Conservation (phyloP, 2,329 filamentous ascomycete species). For the Pseudogymnoascus sp. region DNA sequence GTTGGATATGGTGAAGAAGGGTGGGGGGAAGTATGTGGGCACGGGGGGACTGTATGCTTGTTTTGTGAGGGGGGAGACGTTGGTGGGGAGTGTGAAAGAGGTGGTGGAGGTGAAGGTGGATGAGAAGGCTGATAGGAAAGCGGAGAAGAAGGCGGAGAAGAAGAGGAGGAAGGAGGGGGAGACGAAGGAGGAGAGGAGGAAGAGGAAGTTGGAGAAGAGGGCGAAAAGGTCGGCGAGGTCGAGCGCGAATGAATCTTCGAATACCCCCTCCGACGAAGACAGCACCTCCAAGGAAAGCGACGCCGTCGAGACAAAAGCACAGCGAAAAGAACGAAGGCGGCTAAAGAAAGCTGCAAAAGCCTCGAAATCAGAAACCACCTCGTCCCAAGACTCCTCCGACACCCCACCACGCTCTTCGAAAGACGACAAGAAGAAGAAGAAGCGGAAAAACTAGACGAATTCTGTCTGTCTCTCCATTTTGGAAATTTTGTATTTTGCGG, state of each 20-base stretch:
- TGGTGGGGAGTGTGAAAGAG: conserved; percentile 52
- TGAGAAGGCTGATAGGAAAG: conserved; percentile 11
- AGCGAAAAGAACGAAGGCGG: conserved; percentile 32
- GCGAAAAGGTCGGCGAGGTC: conserved; percentile 31
- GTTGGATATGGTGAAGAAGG: conserved; percentile 49
- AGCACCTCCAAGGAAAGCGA: neutral
- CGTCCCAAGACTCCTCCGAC: neutral
- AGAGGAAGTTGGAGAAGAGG: conserved; percentile 27
- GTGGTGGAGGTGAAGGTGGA: neutral
- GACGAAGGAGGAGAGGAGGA: conserved; percentile 27
- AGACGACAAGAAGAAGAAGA: conserved; percentile 26
- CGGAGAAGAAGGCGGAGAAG: conserved; percentile 18
- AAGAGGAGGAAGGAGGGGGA: conserved; percentile 18
- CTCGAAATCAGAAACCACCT: conserved; percentile 13
- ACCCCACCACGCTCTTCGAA: conserved; percentile 8
- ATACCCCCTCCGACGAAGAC: conserved; percentile 4
- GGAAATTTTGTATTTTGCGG: conserved; percentile 1
- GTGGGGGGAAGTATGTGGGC: conserved; percentile 51
- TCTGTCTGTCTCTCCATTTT: neutral
- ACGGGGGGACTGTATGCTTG: conserved; percentile 63
- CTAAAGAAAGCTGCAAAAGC: conserved; percentile 27
- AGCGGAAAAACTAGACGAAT: conserved; percentile 19
- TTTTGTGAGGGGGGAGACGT: conserved; percentile 74
- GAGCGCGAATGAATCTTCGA: conserved; percentile 16
- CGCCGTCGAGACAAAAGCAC: conserved; percentile 27